Evolutionary conservation across 306 rosid genomes (phyloP), one percentile per base, ranked within the genome.

Genomic region (Mimosa bimucronata): DNA sequence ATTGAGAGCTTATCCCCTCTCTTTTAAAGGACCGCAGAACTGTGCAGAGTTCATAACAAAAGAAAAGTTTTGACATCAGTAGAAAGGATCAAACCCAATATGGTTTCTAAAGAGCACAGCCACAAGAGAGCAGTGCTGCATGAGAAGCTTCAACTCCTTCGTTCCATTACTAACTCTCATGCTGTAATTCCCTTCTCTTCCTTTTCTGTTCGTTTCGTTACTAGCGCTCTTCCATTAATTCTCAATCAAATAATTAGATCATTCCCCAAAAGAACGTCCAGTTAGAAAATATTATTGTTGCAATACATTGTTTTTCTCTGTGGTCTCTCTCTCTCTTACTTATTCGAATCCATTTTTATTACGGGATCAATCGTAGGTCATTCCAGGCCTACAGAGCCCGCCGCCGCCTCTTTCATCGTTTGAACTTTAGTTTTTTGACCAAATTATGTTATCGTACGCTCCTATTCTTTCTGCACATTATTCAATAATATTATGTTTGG

Each of bases 81-180:
- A 38, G 11, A 40, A 18, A 42, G 57, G 26, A 79, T 67, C 30
- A 38, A 40, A 80, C 21, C 29, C 64, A 66, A 66, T 73, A 91
- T 92, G 97, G 93, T 88, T 80, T 88, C 97, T 61, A 92, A 91
- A 88, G 94, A 92, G 89, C 94, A 83, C 7, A 70, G 57, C 57
- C 74, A 70, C 82, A 86, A 87, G 86, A 87, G 83, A 48, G 86
- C 86, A 80, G 80, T 65, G 69, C 84, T 90, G 85, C 92, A 90
- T 87, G 94, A 92, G 83, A 87, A 90, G 85, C 92, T 92, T 68
- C 90, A 90, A 73, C 86, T 92, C 38, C 94, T 92, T 88, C 93
- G 97, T 80, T 92, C 94, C 30, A 87, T 88, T 79, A 92, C 97
- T 76, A 88, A 92, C 82, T 90, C 97, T 86, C 87, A 90, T 81